Base-by-base conservation (phyloP, 495 filamentous ascomycete species). In the Parathielavia appendiculata region DNA sequence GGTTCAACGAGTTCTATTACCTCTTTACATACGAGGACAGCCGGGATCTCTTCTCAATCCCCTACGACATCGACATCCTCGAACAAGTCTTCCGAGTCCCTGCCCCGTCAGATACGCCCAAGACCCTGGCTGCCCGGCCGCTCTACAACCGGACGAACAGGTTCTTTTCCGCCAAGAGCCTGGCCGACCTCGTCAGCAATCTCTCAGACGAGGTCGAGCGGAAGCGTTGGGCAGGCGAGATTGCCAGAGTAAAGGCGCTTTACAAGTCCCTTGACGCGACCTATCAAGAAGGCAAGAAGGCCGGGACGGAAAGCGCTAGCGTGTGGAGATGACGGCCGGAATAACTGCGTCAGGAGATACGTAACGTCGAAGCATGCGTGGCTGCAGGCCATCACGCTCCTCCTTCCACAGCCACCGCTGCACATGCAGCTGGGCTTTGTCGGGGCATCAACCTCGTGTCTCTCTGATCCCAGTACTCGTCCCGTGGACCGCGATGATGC, bases 11-110 rank as follows among this genome's bases (percentile, higher is more conserved):
- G 65, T 71, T 75, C 57, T 74, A 74, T 60, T 74, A 73, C 54
- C 63, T 75, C 36, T 75, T 75, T 63, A 74, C 73, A 11, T 75
- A 75, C 66, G 71, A 75, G 64, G 73, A 75, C 53, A 69, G 61
- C 43, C 69, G 72, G 22, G 72, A 75, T 30, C 56, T 71, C 7
- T 73, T 74, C 62, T 49, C 66, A 14, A 74, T 73, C 43, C 72
- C 73, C 10, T 70, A 75, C 61, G 73, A 74, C 45, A 75, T 73
- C 39, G 67, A 75, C 45, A 74, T 75, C 43, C 41, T 75, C 26
- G 69, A 74, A 61, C 56, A 74, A 45, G 72, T 75, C 10, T 75
- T 75, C 56, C 62, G 69, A 4, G 73, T 75, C 0, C 66, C 65
- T 1, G 66, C 56, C 0, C 60, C 67, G 1, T 45, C 56, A 9